Percentiles rank a stretch among this genome's conserved stretches.
Conservation (phyloP, 306 rosid genomes). For the Trichosanthes cucumerina region DNA sequence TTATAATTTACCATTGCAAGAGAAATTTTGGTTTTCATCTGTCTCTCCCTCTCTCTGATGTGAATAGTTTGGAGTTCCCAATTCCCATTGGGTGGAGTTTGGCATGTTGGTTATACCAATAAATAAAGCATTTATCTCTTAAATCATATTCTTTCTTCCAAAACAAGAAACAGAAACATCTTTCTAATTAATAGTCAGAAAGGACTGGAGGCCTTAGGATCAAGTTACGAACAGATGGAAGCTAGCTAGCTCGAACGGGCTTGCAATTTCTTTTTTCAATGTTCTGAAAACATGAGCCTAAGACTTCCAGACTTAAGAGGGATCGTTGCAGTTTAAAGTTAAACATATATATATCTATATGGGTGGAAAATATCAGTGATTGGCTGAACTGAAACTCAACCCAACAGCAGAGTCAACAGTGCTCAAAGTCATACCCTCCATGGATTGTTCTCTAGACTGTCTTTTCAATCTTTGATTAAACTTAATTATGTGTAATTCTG, state of each 20-base stretch:
- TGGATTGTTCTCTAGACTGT: neutral
- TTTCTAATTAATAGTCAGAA: too few species aligned
- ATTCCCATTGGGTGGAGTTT: neutral
- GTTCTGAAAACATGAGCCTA: too few species aligned
- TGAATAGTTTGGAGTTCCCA: too few species aligned
- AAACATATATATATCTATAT: too few species aligned
- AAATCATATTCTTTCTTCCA: neutral
- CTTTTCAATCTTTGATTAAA: neutral
- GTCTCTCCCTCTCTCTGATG: too few species aligned
- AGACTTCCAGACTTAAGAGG: too few species aligned
- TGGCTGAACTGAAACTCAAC: neutral
- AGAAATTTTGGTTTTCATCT: too few species aligned
- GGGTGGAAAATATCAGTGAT: too few species aligned
- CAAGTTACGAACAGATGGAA: neutral
- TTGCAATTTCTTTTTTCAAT: too few species aligned
- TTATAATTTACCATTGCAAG: neutral
- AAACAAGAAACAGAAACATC: neutral
- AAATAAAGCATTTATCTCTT: neutral
- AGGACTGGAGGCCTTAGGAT: neutral
- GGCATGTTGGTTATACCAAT: constrained; percentile 10
- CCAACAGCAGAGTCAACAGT: neutral
- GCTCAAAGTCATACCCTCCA: neutral
- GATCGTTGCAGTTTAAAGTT: too few species aligned
- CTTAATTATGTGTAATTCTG: too few species aligned
- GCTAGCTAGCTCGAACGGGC: too few species aligned